These are phyloP conservation scores for Penicillium sp. DNA, from an alignment of 2,329 filamentous ascomycete genomes.

Conservation along the genomic window DNA sequence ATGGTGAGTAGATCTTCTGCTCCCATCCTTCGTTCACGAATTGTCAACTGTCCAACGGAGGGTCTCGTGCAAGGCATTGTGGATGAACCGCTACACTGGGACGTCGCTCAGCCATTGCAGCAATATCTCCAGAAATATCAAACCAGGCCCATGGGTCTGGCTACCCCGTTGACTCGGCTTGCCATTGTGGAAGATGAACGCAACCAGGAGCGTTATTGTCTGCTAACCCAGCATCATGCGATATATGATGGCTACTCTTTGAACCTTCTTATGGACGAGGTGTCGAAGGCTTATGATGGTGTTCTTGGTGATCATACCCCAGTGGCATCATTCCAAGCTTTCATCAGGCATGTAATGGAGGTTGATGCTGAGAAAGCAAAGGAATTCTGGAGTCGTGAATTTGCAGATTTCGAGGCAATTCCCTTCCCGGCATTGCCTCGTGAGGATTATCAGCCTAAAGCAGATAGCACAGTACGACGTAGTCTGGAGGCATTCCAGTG, in stretches of 20 bases:
- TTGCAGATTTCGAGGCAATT: not conserved
- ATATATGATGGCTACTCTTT: not conserved
- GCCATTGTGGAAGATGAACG: not conserved
- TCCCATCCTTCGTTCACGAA: not conserved
- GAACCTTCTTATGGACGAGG: not conserved
- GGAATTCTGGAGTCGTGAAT: not conserved
- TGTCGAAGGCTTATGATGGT: not conserved
- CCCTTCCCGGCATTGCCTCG: not conserved
- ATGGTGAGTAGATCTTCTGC: not conserved
- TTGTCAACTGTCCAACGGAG: not conserved
- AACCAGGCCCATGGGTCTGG: not conserved
- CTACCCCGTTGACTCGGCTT: not conserved
- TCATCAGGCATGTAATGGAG: not conserved
- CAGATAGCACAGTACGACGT: not conserved
- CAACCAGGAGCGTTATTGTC: not conserved
- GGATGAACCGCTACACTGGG: not conserved
- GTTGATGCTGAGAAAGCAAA: not conserved
- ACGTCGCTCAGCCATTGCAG: not conserved
- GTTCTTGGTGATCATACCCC: not conserved
- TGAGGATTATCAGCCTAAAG: not conserved
- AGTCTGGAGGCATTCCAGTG: not conserved
- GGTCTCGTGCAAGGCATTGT: not conserved
- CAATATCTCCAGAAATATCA: not conserved
- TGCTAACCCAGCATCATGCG: not conserved
- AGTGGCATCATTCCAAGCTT: not conserved